Percentiles rank a stretch among this genome's conserved stretches.
These are phyloP conservation scores for Arabidopsis hybrid DNA, from an alignment of 441 rosid species.

Conservation along the genomic window DNA sequence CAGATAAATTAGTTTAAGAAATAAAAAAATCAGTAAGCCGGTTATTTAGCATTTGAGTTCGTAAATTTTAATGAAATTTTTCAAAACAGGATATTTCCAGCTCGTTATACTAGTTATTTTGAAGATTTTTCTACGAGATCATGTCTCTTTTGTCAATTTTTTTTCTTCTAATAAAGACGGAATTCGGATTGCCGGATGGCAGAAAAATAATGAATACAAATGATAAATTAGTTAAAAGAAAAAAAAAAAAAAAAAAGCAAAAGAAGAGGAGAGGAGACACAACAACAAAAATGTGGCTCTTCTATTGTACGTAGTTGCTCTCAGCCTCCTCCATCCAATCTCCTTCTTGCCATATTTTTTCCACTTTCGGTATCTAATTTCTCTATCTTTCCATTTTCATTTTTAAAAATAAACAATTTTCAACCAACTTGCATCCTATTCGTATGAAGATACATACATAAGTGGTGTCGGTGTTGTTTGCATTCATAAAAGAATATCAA, in stretches of 20 bases:
- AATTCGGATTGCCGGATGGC: not conserved
- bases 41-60: not conserved
- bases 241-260: constrained; percentile 16
- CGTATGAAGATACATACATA: too few species aligned
- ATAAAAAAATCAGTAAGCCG: too few species aligned
- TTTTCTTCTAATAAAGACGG: constrained; percentile 9
- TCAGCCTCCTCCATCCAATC: constrained; percentile 31
- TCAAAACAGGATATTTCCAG: constrained; percentile 1
- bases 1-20: too few species aligned
- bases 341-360: constrained; percentile 6
- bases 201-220: constrained; percentile 11
- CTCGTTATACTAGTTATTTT: constrained; percentile 8
- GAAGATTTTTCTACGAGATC: not conserved
- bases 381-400: not conserved
- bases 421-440: constrained; percentile 18
- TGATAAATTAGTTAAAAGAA: not conserved
- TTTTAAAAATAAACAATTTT: too few species aligned
- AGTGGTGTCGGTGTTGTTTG: too few species aligned
- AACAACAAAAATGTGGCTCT: constrained; percentile 27
- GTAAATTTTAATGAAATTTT: not conserved
- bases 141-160: not conserved
- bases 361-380: constrained; percentile 9
- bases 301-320: constrained; percentile 37
- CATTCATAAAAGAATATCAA: too few species aligned
- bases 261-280: constrained; percentile 41